Evolutionary conservation across 805 yeast species (phyloP).

Genomic region (Metschnikowia lunata): DNA sequence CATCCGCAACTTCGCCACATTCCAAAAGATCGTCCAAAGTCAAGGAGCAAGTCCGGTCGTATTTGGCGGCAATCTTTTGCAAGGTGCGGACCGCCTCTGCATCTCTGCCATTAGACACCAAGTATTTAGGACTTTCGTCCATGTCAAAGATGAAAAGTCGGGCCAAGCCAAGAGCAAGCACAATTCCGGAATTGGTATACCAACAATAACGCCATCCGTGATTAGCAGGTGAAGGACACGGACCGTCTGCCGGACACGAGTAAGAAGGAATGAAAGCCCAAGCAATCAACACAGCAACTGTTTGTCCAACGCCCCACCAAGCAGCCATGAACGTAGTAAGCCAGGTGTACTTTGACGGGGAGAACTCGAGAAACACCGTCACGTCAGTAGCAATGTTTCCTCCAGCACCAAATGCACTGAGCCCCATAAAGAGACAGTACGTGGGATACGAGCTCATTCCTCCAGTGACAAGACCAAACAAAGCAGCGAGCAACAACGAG

Average conservation of each 20-base stretch:
- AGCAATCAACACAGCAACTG: constrained; percentile 46
- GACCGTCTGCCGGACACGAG: constrained; percentile 32
- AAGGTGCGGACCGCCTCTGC: constrained; percentile 9
- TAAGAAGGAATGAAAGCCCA: constrained; percentile 47
- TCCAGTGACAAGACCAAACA: constrained; percentile 51
- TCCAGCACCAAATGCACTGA: constrained; percentile 47
- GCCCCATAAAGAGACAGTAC: constrained; percentile 45
- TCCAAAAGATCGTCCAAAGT: constrained; percentile 9
- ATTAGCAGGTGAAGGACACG: constrained; percentile 8
- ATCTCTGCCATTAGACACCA: constrained; percentile 11
- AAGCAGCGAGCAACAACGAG: constrained; percentile 45
- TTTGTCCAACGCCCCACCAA: constrained; percentile 61
- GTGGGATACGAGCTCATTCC: constrained; percentile 47
- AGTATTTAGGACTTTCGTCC: constrained; percentile 13
- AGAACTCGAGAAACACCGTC: constrained; percentile 48
- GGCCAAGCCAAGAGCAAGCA: constrained; percentile 5
- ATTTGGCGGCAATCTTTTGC: constrained; percentile 10
- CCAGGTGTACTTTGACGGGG: constrained; percentile 50
- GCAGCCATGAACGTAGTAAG: constrained; percentile 44
- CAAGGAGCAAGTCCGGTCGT: constrained; percentile 13
- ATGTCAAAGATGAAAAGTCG: constrained; percentile 5
- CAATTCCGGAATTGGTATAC: constrained; percentile 11
- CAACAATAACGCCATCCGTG: constrained; percentile 13
- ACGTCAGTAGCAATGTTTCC: constrained; percentile 57
- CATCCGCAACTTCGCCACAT: constrained; percentile 14